Evolutionary conservation across 352 stramenopile genomes (phyloP).

Genomic region (Thalassiosira mediterranea): DNA sequence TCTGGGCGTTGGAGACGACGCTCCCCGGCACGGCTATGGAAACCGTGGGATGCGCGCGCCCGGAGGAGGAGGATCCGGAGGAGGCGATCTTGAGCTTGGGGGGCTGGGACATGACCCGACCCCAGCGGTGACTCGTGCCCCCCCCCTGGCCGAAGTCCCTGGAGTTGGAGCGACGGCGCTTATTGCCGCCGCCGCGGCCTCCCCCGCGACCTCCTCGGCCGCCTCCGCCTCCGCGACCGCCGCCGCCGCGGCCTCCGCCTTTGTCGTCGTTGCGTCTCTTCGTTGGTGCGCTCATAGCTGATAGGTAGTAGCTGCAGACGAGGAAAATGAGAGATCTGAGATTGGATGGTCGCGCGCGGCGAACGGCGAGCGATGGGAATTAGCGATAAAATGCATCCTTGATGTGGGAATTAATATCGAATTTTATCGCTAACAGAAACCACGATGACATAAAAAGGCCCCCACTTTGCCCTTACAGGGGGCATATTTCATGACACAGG

Average conservation of each 20-base stretch:
- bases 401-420: no score
- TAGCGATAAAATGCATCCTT: no score
- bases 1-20: conserved; percentile 97
- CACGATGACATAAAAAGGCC: no score
- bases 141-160: neutral
- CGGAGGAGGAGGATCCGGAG: conserved; percentile 41
- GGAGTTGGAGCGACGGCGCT: conserved; percentile 21
- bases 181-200: conserved; percentile 8
- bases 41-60: conserved; percentile 86
- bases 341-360: no score
- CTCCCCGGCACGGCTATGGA: conserved; percentile 95
- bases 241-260: neutral
- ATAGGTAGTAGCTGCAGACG: no score
- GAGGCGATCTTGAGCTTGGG: conserved; percentile 60
- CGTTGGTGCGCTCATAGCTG: no score
- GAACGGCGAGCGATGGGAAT: no score
- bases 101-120: conserved; percentile 76
- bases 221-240: conserved; percentile 6
- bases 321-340: no score
- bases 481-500: no score
- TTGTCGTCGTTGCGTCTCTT: neutral
- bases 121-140: conserved; percentile 71
- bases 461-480: no score
- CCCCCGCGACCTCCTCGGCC: neutral
- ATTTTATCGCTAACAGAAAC: no score